Evolutionary conservation across 768 basidiomycete species (phyloP).

Genomic region (Strobilomyces confusus): DNA sequence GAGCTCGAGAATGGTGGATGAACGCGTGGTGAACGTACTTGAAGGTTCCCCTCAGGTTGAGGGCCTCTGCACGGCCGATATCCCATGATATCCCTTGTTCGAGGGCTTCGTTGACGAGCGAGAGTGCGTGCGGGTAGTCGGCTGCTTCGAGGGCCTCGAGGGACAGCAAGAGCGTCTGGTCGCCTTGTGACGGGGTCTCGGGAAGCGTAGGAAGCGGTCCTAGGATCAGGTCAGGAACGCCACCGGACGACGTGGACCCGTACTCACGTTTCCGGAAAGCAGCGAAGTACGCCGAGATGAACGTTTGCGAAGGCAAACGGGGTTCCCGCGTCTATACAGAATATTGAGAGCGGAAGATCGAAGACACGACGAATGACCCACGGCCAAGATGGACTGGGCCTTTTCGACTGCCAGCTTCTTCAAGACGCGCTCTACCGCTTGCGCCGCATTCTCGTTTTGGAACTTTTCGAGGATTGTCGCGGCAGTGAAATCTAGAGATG

Average conservation of each 20-base stretch:
- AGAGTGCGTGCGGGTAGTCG: conserved; percentile 79
- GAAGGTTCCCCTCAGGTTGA: conserved; percentile 95
- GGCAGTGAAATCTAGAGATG: conserved; percentile 81
- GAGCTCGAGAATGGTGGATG: not conserved
- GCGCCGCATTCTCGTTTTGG: conserved; percentile 72
- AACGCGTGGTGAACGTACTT: conserved; percentile 50
- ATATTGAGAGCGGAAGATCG: not conserved
- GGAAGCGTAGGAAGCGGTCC: conserved; percentile 70
- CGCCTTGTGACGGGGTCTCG: conserved; percentile 71
- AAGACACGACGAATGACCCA: conserved; percentile 28
- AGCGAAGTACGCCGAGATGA: conserved; percentile 93
- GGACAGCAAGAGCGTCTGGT: conserved; percentile 75
- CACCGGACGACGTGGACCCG: not conserved
- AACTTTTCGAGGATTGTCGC: conserved; percentile 93
- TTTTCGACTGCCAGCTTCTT: conserved; percentile 74
- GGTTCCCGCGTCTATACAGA: conserved; percentile 57
- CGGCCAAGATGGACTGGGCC: conserved; percentile 67
- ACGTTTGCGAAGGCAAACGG: conserved; percentile 82
- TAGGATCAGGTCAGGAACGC: conserved; percentile 24
- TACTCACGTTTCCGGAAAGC: conserved; percentile 86
- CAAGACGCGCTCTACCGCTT: conserved; percentile 87
- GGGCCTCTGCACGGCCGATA: conserved; percentile 75
- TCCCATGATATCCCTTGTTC: conserved; percentile 82
- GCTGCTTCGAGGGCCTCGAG: conserved; percentile 79
- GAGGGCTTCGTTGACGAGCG: conserved; percentile 79